Evolutionary conservation across 495 filamentous ascomycete genomes (phyloP).

Genomic region (Pyronema omphalodes): DNA sequence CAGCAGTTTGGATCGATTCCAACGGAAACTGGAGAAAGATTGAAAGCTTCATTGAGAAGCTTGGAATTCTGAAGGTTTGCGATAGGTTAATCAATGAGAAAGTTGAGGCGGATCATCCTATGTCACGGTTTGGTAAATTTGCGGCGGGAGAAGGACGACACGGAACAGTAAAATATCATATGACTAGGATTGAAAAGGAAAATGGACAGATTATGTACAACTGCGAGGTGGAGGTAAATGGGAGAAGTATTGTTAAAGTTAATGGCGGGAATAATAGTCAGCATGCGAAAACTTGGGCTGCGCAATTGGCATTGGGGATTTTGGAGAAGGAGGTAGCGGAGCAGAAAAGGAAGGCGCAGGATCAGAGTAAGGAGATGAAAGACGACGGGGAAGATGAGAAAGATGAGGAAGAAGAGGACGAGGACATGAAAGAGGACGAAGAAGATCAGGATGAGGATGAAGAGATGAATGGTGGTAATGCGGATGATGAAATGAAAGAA

Average conservation of each 20-base stretch:
- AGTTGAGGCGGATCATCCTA: conserved; percentile 54
- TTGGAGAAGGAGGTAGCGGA: conserved; percentile 2
- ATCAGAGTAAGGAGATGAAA: not conserved
- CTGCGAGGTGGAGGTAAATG: not conserved
- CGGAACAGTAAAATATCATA: not conserved
- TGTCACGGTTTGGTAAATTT: conserved; percentile 45
- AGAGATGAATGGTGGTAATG: not conserved
- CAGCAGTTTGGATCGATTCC: conserved; percentile 73
- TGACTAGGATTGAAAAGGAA: not conserved
- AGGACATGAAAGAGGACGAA: not conserved
- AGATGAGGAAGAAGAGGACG: not conserved
- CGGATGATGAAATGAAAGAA: not conserved
- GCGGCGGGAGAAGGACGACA: conserved; percentile 6
- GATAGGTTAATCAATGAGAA: conserved; percentile 37
- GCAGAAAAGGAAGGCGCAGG: not conserved
- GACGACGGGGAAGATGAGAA: not conserved
- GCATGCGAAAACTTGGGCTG: conserved; percentile 1
- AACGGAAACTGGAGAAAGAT: conserved; percentile 39
- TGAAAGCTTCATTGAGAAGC: conserved; percentile 36
- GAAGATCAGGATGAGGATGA: not conserved
- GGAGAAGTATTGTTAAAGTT: not conserved
- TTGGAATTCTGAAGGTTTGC: conserved; percentile 49
- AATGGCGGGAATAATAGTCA: not conserved
- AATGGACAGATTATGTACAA: not conserved
- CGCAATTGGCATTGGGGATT: not conserved